A percentile compares a stretch with the other conserved stretches of the same genome.
Conservation (phyloP, 2,329 filamentous ascomycete species). For the Raffaelea ambrosiae region DNA sequence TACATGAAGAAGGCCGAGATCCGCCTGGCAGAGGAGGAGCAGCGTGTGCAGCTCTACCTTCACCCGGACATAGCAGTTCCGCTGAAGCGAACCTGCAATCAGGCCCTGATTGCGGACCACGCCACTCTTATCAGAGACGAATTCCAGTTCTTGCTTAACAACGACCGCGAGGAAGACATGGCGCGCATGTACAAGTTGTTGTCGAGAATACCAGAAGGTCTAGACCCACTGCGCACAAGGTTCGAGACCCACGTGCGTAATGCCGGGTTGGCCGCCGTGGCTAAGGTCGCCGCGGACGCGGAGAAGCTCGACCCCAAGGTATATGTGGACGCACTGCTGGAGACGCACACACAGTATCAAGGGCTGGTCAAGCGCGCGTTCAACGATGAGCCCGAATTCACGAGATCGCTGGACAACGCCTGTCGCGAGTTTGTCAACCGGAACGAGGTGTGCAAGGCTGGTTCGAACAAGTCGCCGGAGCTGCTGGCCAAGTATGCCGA, state of each 20-base stretch:
- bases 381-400: conserved; percentile 92
- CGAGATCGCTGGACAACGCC: conserved; percentile 89
- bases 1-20: conserved; percentile 99
- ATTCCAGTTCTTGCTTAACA: conserved; percentile 88
- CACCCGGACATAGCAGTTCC: conserved; percentile 80
- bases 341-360: conserved; percentile 90
- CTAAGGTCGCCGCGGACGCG: conserved; percentile 81
- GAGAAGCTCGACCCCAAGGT: conserved; percentile 92
- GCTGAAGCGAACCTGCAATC: conserved; percentile 80
- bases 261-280: conserved; percentile 77
- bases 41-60: conserved; percentile 84
- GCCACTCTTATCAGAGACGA: conserved; percentile 82
- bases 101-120: conserved; percentile 83
- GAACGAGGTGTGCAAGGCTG: conserved; percentile 90
- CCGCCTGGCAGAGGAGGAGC: conserved; percentile 85
- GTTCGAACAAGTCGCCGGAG: conserved; percentile 90
- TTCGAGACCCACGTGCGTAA: conserved; percentile 93
- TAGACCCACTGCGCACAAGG: conserved; percentile 76
- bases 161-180: conserved; percentile 91
- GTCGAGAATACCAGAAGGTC: conserved; percentile 78
- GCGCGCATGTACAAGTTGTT: conserved; percentile 92
- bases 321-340: conserved; percentile 89
- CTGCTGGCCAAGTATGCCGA: conserved; percentile 94
- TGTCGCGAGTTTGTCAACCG: conserved; percentile 97
- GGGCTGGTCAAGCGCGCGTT: conserved; percentile 87